Evolutionary conservation across 495 filamentous ascomycete genomes (phyloP), one percentile per base, ranked within the genome.

Genomic region (Aspergillus sclerotiicarbonarius): DNA sequence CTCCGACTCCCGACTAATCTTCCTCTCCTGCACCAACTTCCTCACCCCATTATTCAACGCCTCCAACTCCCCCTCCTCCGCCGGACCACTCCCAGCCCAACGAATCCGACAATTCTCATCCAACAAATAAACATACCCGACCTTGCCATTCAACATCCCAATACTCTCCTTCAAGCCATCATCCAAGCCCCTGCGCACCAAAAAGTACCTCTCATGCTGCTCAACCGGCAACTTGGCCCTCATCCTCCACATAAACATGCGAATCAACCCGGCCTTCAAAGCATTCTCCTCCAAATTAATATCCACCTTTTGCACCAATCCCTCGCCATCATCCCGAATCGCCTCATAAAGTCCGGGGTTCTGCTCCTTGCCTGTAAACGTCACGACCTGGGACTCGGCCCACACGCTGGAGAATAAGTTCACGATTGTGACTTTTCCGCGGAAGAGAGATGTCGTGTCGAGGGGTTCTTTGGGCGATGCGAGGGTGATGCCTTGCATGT

Each of bases 91-190:
- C 4, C 90, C 94, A 0, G 93, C 94, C 94, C 94, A 99, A 33
- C 94, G 82, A 58, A 99, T 97, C 74, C 82, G 87, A 73, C 90
- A 95, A 47, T 91, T 75, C 62, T 84, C 77, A 75, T 99, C 94
- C 57, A 99, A 71, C 54, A 99, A 78, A 75, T 96, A 99, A 25
- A 91, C 90, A 77, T 97, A 97, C 12, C 95, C 95, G 10, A 96
- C 92, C 74, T 89, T 91, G 41, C 80, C 82, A 72, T 98, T 99
- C 69, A 90, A 69, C 67, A 94, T 74, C 3, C 91, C 92, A 60
- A 98, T 86, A 33, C 81, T 76, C 69, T 92, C 87, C 54, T 87
- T 83, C 29, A 96, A 83, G 19, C 86, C 77, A 33, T 90, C 85
- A 0, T 79, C 82, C 37, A 99, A 65, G 0, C 92, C 94, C 64